Percentiles rank a stretch among this genome's conserved stretches.
Conservation (phyloP, 129 eudicot species). For the Lonicera japonica region DNA sequence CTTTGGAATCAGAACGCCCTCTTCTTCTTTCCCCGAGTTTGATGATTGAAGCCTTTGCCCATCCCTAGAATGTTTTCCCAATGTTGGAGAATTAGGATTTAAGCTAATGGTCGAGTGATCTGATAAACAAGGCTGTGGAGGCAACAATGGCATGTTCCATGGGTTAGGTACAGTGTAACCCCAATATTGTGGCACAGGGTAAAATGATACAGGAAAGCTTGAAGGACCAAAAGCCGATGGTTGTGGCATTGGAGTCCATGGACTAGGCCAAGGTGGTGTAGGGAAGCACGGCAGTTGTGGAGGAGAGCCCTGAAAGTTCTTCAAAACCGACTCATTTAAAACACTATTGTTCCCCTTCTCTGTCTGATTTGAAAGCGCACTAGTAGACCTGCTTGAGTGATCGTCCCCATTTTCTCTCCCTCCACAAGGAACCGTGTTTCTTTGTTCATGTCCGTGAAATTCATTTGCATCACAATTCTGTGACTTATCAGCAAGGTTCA, state of each 20-base stretch:
- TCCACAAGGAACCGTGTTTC: constrained; percentile 8
- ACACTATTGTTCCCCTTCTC: constrained; percentile 22
- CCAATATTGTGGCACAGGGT: constrained; percentile 50
- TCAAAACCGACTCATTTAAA: constrained; percentile 1
- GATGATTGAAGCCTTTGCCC: constrained; percentile 26
- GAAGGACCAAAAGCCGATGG: constrained; percentile 25
- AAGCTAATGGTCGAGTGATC: constrained; percentile 17
- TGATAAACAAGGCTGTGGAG: constrained; percentile 7
- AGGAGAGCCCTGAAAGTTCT: constrained; percentile 25
- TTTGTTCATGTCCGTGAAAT: constrained; percentile 19
- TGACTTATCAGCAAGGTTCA: constrained; percentile 36
- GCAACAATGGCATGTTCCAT: constrained; percentile 42
- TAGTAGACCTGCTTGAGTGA: constrained; percentile 15
- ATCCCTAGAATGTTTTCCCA: constrained; percentile 83
- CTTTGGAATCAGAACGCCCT: constrained; percentile 42
- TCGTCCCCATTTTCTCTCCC: constrained; percentile 19
- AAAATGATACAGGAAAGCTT: constrained; percentile 43
- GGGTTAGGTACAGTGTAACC: constrained; percentile 32
- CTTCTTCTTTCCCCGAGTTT: constrained; percentile 21
- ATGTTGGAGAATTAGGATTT: constrained; percentile 35
- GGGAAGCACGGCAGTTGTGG: constrained; percentile 33
- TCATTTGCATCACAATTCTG: constrained; percentile 13
- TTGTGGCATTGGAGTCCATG: constrained; percentile 30
- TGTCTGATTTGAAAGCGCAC: constrained; percentile 24
- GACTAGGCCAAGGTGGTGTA: constrained; percentile 37